phyloP scores from a whole-genome alignment of 768 basidiomycete genomes.

The Podaxis sp. region DNA sequence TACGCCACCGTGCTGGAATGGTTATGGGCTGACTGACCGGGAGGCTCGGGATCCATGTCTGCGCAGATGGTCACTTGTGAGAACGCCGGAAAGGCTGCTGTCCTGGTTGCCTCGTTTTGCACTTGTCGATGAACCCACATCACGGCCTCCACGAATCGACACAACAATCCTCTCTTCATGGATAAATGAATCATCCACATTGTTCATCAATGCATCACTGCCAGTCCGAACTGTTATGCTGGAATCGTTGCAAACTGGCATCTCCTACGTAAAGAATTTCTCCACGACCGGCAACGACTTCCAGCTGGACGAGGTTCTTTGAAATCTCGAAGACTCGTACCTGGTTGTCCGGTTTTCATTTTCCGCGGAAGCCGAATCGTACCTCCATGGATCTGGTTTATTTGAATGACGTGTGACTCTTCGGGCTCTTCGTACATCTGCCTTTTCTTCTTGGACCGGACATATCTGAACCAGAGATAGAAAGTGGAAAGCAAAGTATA shows the following conservation, averaged over 20 bases:
- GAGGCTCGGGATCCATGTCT: not conserved
- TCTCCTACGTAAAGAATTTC: slow-evolving; percentile 6
- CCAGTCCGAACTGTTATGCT: not conserved
- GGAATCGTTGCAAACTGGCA: not conserved
- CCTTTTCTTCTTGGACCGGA: slow-evolving; percentile 7
- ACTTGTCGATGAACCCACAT: not conserved
- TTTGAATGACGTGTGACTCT: not conserved
- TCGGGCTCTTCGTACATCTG: not conserved
- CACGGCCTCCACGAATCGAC: not conserved
- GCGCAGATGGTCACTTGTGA: not conserved
- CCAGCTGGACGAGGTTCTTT: not conserved
- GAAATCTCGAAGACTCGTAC: not conserved
- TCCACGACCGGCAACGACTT: not conserved
- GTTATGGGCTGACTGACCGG: not conserved
- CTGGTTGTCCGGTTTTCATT: not conserved
- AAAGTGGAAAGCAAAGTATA: not conserved
- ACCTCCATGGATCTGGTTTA: slow-evolving; percentile 11
- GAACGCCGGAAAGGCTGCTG: not conserved
- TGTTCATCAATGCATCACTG: not conserved
- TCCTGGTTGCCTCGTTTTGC: not conserved
- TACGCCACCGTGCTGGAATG: not conserved
- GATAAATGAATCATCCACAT: not conserved
- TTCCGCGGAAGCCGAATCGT: slow-evolving; percentile 9
- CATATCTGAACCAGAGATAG: not conserved
- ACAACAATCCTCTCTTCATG: not conserved